Conservation (phyloP, 768 basidiomycete species). For the Pleurotus tuoliensis region DNA sequence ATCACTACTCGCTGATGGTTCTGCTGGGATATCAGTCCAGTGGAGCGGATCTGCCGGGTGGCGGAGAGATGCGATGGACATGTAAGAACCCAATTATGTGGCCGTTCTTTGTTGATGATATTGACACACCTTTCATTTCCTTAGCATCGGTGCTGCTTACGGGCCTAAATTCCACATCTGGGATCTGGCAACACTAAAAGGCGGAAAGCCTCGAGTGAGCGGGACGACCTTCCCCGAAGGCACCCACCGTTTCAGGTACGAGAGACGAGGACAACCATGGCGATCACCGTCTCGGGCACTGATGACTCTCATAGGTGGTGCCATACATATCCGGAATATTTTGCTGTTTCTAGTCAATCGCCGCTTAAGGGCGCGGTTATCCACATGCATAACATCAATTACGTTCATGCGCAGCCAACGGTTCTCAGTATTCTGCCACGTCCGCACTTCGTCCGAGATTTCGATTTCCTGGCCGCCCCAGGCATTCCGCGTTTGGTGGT, state of each 20-base stretch:
- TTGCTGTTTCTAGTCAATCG: slow-evolving; percentile 67
- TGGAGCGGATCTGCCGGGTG: slow-evolving; percentile 65
- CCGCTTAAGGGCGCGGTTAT: slow-evolving; percentile 61
- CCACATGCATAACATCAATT: slow-evolving; percentile 65
- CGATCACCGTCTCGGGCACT: background rate
- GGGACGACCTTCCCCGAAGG: slow-evolving; percentile 67
- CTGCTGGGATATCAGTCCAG: slow-evolving; percentile 39
- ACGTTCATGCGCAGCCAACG: slow-evolving; percentile 61
- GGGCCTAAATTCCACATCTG: slow-evolving; percentile 72
- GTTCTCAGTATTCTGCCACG: slow-evolving; percentile 52
- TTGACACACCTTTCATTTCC: background rate
- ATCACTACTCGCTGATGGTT: slow-evolving; percentile 49
- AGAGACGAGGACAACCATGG: background rate
- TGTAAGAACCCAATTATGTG: slow-evolving; percentile 43
- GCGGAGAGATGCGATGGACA: slow-evolving; percentile 64
- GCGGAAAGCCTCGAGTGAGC: slow-evolving; percentile 66
- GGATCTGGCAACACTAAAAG: slow-evolving; percentile 69
- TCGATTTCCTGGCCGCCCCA: slow-evolving; percentile 65
- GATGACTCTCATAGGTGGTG: slow-evolving; percentile 58
- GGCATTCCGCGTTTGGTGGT: slow-evolving; percentile 67
- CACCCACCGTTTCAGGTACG: slow-evolving; percentile 62
- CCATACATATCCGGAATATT: slow-evolving; percentile 68
- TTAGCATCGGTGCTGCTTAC: slow-evolving; percentile 72
- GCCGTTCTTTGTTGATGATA: background rate
- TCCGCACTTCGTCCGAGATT: slow-evolving; percentile 66